Evolutionary conservation across 805 yeast species (phyloP).

Genomic region (Kodamaea laetipori): DNA sequence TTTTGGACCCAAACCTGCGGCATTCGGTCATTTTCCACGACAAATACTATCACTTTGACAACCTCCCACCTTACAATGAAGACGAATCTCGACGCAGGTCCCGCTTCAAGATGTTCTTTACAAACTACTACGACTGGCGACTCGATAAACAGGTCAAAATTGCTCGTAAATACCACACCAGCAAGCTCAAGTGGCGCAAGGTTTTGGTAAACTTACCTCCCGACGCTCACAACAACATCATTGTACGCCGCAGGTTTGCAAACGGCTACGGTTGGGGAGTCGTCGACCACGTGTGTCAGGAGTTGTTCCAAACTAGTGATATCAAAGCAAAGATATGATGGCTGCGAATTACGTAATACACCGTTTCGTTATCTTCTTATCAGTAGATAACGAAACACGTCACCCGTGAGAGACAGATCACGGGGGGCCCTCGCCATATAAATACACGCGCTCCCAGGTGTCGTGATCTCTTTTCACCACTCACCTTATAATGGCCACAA

Average conservation of each 20-base stretch:
- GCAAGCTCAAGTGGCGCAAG: conserved; percentile 44
- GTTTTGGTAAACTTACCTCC: conserved; percentile 46
- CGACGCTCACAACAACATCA: conserved; percentile 49
- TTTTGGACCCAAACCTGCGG: conserved; percentile 37
- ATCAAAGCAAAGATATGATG: conserved; percentile 5
- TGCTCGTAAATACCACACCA: conserved; percentile 43
- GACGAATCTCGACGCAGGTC: conserved; percentile 18
- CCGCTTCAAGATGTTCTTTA: conserved; percentile 18
- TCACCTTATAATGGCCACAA: conserved; percentile 4
- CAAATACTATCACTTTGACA: conserved; percentile 37
- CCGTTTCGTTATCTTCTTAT: background rate
- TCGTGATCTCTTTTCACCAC: background rate
- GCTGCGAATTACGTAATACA: background rate
- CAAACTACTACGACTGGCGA: conserved; percentile 37
- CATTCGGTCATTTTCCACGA: conserved; percentile 45
- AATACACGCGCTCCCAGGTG: background rate
- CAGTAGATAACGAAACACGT: conserved; percentile 2
- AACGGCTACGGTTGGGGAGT: conserved; percentile 53
- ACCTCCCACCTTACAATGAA: conserved; percentile 26
- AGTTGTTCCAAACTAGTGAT: background rate
- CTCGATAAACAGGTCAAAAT: conserved; percentile 42
- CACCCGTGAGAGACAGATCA: conserved; percentile 1
- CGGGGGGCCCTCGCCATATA: background rate
- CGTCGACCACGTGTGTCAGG: conserved; percentile 35
- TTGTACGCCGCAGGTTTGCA: conserved; percentile 44